phyloP scores from a whole-genome alignment of 305 asterid species.

The Solanum hybrid region DNA sequence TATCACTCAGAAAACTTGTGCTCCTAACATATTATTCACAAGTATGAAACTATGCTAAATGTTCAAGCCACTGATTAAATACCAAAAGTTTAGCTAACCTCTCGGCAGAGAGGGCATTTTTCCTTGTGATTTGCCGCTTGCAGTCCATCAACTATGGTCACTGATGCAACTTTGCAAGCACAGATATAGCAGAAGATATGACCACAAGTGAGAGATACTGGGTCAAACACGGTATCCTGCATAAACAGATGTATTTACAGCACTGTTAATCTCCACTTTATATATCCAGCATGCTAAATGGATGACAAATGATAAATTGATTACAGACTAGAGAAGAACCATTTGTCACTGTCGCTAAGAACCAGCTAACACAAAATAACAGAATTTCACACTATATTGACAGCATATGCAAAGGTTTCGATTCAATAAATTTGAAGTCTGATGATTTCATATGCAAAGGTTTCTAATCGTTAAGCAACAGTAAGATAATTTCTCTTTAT shows the following conservation, averaged over 20 bases:
- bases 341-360: background rate
- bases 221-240: slow-evolving; percentile 92
- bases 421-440: background rate
- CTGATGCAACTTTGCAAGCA: slow-evolving; percentile 87
- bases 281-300: background rate
- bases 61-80: background rate
- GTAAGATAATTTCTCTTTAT: background rate
- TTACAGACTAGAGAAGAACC: background rate
- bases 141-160: slow-evolving; percentile 70
- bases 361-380: background rate
- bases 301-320: background rate
- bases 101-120: slow-evolving; percentile 90
- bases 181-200: slow-evolving; percentile 89
- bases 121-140: slow-evolving; percentile 37
- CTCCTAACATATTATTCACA: background rate
- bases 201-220: slow-evolving; percentile 78
- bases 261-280: background rate
- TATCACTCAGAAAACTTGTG: background rate
- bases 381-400: background rate
- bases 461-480: background rate
- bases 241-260: background rate
- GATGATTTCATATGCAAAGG: background rate
- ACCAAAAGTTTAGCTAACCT: slow-evolving; percentile 27
- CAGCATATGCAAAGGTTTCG: background rate
- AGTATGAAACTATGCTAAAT: background rate